Evolutionary conservation across 306 rosid species (phyloP).

Genomic region (Trifolium dubium): DNA sequence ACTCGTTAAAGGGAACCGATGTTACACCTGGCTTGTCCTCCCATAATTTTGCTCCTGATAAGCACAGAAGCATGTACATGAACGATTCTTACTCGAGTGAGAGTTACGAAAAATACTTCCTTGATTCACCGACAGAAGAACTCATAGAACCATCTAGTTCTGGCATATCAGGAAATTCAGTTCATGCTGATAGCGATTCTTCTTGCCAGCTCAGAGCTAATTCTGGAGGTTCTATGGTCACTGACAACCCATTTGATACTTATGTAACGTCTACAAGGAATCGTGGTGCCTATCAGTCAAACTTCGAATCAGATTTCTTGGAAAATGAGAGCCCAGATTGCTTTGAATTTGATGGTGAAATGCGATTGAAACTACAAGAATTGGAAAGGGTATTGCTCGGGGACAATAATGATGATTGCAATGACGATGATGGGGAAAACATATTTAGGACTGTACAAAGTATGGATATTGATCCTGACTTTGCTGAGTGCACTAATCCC

Average conservation of each 20-base stretch:
- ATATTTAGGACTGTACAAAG: constrained; percentile 55
- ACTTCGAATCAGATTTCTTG: constrained; percentile 56
- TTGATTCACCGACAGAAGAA: constrained; percentile 74
- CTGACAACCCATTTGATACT: constrained; percentile 51
- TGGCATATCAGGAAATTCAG: constrained; percentile 60
- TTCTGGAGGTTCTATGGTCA: constrained; percentile 47
- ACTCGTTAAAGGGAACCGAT: constrained; percentile 65
- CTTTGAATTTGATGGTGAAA: constrained; percentile 62
- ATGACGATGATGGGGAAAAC: constrained; percentile 68
- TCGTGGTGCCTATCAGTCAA: constrained; percentile 49
- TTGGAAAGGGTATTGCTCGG: constrained; percentile 83
- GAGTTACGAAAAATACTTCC: constrained; percentile 83
- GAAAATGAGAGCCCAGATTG: constrained; percentile 63
- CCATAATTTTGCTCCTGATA: constrained; percentile 57
- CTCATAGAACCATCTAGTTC: constrained; percentile 61
- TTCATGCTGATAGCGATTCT: constrained; percentile 52
- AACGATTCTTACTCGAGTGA: constrained; percentile 68
- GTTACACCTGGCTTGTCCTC: constrained; percentile 61
- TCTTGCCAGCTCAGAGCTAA: constrained; percentile 48
- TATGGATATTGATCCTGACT: constrained; percentile 74
- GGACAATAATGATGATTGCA: constrained; percentile 63
- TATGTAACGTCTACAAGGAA: constrained; percentile 46
- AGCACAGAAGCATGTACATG: constrained; percentile 54
- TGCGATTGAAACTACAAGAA: constrained; percentile 83
- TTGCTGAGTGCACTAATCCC: constrained; percentile 64